These are phyloP conservation scores for Talaromyces funiculosus DNA, from an alignment of 2,329 filamentous ascomycete genomes.

Conservation along the genomic window DNA sequence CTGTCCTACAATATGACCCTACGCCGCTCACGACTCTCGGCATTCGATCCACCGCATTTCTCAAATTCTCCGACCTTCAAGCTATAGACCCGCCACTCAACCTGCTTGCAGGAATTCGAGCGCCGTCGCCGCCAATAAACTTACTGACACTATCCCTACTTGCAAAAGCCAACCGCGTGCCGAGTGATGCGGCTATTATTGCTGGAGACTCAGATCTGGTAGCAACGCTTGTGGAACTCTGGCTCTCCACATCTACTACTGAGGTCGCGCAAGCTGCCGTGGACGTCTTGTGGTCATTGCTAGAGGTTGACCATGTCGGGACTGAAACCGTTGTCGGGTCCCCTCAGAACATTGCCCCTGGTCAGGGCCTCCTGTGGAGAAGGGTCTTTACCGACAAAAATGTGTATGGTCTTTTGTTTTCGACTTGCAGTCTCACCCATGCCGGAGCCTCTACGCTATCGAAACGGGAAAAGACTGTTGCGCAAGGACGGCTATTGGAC, in stretches of 20 bases:
- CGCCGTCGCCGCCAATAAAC: conserved; percentile 50
- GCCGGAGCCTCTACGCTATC: conserved; percentile 35
- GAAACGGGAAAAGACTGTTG: conserved; percentile 52
- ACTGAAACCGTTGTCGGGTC: conserved; percentile 20
- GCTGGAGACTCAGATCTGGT: conserved; percentile 53
- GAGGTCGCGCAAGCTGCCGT: conserved; percentile 52
- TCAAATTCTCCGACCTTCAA: conserved; percentile 47
- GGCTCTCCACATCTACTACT: conserved; percentile 53
- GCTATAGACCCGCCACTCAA: conserved; percentile 46
- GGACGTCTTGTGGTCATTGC: conserved; percentile 48
- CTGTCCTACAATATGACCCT: conserved; percentile 53
- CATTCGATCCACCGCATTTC: conserved; percentile 45
- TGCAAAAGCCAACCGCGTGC: conserved; percentile 48
- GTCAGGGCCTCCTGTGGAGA: conserved; percentile 56
- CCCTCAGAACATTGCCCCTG: conserved; percentile 23
- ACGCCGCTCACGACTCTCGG: conserved; percentile 50
- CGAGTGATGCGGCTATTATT: conserved; percentile 53
- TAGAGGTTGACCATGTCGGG: conserved; percentile 46
- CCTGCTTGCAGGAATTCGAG: conserved; percentile 50
- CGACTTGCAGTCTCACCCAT: conserved; percentile 45
- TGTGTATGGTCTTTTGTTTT: conserved; percentile 54
- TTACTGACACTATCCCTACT: conserved; percentile 51
- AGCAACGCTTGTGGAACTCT: conserved; percentile 50
- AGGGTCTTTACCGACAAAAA: conserved; percentile 56
- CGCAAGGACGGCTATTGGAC: conserved; percentile 56